These are phyloP conservation scores for Infundibulicybe gibba DNA, from an alignment of 768 basidiomycete genomes.

Conservation along the genomic window DNA sequence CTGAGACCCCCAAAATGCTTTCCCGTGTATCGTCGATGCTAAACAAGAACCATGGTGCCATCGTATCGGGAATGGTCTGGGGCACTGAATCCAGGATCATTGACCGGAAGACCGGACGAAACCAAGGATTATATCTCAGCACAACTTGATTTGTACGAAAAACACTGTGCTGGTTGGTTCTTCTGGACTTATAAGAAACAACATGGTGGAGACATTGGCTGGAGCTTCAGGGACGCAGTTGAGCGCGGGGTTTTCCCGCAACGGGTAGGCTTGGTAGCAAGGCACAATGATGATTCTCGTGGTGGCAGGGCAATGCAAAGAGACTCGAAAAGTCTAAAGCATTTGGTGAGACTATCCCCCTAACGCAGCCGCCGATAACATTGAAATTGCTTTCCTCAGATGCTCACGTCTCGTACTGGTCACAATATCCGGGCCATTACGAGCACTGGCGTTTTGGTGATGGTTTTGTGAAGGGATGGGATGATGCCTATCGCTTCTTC, in stretches of 20 bases:
- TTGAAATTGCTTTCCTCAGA: constrained; percentile 17
- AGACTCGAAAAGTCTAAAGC: constrained; percentile 27
- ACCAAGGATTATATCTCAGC: constrained; percentile 50
- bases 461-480: constrained; percentile 72
- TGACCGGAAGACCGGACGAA: constrained; percentile 35
- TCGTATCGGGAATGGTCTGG: constrained; percentile 86
- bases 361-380: constrained; percentile 5
- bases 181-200: constrained; percentile 87
- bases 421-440: constrained; percentile 50
- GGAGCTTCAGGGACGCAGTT: constrained; percentile 68
- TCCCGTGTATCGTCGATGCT: constrained; percentile 25
- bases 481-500: constrained; percentile 61
- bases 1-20: constrained; percentile 35
- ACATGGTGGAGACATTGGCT: constrained; percentile 61
- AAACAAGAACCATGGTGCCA: constrained; percentile 28
- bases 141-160: constrained; percentile 64
- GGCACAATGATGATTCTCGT: constrained; percentile 13
- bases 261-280: constrained; percentile 38
- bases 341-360: constrained; percentile 18
- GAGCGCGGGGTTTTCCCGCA: constrained; percentile 58
- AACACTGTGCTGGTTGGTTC: constrained; percentile 67
- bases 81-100: constrained; percentile 62
- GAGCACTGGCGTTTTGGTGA: constrained; percentile 65
- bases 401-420: constrained; percentile 37
- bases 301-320: constrained; percentile 14